phyloP scores from a whole-genome alignment of 2,329 filamentous ascomycete genomes.

The Remersonia thermophila region DNA sequence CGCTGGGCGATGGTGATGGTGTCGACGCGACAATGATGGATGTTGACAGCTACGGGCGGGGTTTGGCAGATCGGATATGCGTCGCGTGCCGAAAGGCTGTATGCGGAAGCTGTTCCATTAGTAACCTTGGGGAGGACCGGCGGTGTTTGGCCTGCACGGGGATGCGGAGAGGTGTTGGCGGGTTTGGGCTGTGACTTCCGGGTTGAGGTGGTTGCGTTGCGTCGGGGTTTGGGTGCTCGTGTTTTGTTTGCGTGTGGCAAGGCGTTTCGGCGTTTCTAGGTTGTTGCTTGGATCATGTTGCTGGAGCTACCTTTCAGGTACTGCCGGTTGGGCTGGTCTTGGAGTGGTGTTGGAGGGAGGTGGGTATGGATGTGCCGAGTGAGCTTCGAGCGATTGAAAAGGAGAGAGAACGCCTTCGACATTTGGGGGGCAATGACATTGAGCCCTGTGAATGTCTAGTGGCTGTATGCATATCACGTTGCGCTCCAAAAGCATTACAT shows the following conservation, averaged over 20 bases:
- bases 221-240: neutral
- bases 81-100: conserved; percentile 41
- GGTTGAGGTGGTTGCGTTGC: too few species aligned
- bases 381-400: too few species aligned
- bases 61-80: conserved; percentile 26
- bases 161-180: conserved; percentile 17
- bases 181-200: neutral
- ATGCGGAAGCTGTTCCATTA: conserved; percentile 48
- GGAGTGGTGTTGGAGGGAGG: too few species aligned
- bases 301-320: too few species aligned
- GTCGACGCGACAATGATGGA: conserved; percentile 27
- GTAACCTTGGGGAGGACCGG: conserved; percentile 41
- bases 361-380: too few species aligned
- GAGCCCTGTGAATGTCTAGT: too few species aligned
- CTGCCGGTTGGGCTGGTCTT: too few species aligned
- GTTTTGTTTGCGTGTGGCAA: neutral
- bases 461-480: too few species aligned
- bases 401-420: too few species aligned
- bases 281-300: neutral
- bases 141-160: conserved; percentile 42
- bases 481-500: too few species aligned
- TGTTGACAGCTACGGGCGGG: conserved; percentile 22
- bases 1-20: conserved; percentile 22
- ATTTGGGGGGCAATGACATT: too few species aligned
- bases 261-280: too few species aligned